Percentiles rank a stretch among this genome's conserved stretches.
These are phyloP conservation scores for Cyberlindnera suaveolens DNA, from an alignment of 805 yeast genomes.

Conservation along the genomic window DNA sequence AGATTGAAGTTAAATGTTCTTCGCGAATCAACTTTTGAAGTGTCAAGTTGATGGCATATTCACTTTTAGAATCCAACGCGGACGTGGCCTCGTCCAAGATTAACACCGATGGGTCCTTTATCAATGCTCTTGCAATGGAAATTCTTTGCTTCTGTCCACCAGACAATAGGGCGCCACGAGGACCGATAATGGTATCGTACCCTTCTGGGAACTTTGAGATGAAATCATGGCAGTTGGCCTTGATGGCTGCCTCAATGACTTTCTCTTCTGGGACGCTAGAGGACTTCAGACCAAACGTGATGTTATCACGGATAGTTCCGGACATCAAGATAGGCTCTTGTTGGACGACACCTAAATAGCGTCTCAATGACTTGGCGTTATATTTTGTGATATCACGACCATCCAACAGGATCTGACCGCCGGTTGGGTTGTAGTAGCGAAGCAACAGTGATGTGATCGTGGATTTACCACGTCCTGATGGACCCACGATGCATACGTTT, in stretches of 20 bases:
- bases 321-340: constrained; percentile 76
- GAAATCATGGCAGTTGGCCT: constrained; percentile 55
- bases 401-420: constrained; percentile 43
- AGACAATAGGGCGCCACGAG: constrained; percentile 65
- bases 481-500: constrained; percentile 72
- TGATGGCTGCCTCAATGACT: constrained; percentile 40
- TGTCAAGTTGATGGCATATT: constrained; percentile 75
- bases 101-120: constrained; percentile 67
- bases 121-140: constrained; percentile 78
- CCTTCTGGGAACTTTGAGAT: constrained; percentile 57
- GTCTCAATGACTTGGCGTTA: constrained; percentile 48
- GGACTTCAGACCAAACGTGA: constrained; percentile 54
- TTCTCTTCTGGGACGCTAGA: constrained; percentile 42
- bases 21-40: constrained; percentile 55
- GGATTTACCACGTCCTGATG: constrained; percentile 90
- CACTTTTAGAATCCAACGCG: constrained; percentile 70
- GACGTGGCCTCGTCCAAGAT: constrained; percentile 88
- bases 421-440: constrained; percentile 44
- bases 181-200: constrained; percentile 59
- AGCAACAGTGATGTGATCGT: constrained; percentile 59
- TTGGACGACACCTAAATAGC: constrained; percentile 62
- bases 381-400: constrained; percentile 45
- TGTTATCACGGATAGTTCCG: constrained; percentile 75
- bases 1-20: constrained; percentile 67
- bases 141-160: constrained; percentile 92